Base-by-base conservation (phyloP, 192 early-diverging fungal genomes). In the Entomortierella beljakovae region DNA sequence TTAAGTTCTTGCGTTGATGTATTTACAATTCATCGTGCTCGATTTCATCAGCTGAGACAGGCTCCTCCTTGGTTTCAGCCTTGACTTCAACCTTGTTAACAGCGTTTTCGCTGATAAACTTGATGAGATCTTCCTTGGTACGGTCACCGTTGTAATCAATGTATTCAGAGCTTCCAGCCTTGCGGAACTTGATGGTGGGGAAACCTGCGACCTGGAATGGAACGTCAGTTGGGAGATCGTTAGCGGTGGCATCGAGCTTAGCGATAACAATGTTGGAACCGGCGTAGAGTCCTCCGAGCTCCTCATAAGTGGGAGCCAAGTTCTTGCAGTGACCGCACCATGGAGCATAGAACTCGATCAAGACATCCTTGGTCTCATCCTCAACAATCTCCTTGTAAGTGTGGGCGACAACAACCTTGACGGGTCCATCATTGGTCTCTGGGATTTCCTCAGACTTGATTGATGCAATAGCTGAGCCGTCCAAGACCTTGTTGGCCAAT, bases 161-260 rank as follows among this genome's bases (percentile, higher is more conserved):
- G 60, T 93, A 83, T 55, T 92, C 89, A 2, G 73, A 64, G 22
- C 68, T 60, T 25, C 89, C 88, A 43, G 92, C 95, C 84, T 96
- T 95, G 87, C 96, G 89, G 64, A 98, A 84, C 81, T 93, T 94
- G 60, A 99, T 88, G 54, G 97, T 99, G 46, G 97, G 97, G 93
- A 98, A 99, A 25, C 96, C 97, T 71, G 93, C 70, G 70, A 99
- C 69, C 55, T 88, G 77, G 82, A 96, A 91, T 9, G 84, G 73
- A 60, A 83, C 76, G 70, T 68, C 65, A 9, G 88, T 67, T 20
- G 97, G 97, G 51, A 98, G 70, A 56, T 99, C 97, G 85, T 99
- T 99, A 66, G 90, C 94, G 48, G 94, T 95, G 65, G 89, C 95
- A 80, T 99, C 97, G 89, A 98, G 90, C 90, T 99, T 99, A 81